A percentile compares a stretch with the other conserved stretches of the same genome.
phyloP scores from a whole-genome alignment of 73 alveolate genomes.

The Paramecium octaurelia region DNA sequence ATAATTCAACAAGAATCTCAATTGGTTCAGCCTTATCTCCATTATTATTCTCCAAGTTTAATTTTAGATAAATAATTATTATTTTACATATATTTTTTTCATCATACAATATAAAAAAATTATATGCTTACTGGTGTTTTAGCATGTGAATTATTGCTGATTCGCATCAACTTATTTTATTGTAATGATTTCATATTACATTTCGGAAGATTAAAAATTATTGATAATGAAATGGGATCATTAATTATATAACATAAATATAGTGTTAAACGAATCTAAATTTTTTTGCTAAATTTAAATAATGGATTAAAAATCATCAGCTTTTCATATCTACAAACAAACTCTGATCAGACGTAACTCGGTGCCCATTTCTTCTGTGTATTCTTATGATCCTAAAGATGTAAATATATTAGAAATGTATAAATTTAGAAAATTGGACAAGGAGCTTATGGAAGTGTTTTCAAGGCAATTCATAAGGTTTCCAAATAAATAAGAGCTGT shows the following conservation, averaged over 20 bases:
- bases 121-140: neutral
- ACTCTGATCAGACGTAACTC: neutral
- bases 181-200: neutral
- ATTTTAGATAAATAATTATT: neutral
- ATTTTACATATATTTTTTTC: neutral
- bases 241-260: neutral
- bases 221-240: neutral
- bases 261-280: neutral
- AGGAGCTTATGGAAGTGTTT: conserved; percentile 34
- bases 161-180: neutral
- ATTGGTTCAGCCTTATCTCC: neutral
- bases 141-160: neutral
- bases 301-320: conserved; percentile 37
- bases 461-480: conserved; percentile 4
- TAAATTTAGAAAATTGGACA: conserved; percentile 23
- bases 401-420: neutral
- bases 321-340: conserved; percentile 20
- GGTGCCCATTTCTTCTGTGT: neutral
- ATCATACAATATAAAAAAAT: neutral
- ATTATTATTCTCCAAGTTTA: too few species aligned
- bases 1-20: too few species aligned
- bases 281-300: conserved; percentile 16
- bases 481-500: conserved; percentile 41
- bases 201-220: neutral
- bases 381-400: conserved; percentile 27